phyloP scores from a whole-genome alignment of 805 yeast genomes.

The Metschnikowia gruessii region DNA sequence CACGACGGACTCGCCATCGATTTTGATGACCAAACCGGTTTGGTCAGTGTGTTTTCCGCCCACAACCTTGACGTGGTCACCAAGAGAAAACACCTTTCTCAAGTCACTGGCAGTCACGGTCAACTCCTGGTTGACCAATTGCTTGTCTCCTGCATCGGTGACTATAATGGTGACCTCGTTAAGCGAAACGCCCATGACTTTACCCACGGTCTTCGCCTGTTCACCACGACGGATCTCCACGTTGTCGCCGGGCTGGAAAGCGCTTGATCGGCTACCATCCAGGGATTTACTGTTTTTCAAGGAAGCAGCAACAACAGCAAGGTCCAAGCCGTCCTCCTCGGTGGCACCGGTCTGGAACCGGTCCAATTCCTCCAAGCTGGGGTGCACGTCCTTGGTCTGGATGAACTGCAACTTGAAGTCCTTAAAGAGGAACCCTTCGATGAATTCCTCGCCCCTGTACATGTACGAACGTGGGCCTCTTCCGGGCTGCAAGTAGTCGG shows the following conservation, averaged over 20 bases:
- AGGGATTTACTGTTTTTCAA: conserved; percentile 51
- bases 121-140: conserved; percentile 53
- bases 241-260: conserved; percentile 89
- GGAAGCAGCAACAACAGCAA: conserved; percentile 83
- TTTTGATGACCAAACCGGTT: conserved; percentile 87
- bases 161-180: conserved; percentile 51
- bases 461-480: conserved; percentile 58
- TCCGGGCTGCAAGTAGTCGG: conserved; percentile 65
- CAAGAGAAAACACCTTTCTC: conserved; percentile 81
- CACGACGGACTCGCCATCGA: conserved; percentile 82
- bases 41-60: conserved; percentile 92
- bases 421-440: conserved; percentile 82
- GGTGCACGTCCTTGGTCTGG: conserved; percentile 79
- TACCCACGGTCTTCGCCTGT: conserved; percentile 85
- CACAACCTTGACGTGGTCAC: conserved; percentile 92
- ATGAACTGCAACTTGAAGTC: conserved; percentile 81
- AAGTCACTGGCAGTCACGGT: conserved; percentile 81
- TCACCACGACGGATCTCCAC: conserved; percentile 93
- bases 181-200: conserved; percentile 62
- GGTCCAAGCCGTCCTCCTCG: conserved; percentile 80
- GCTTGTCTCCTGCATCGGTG: conserved; percentile 55
- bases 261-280: conserved; percentile 29
- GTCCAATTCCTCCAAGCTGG: conserved; percentile 85
- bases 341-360: conserved; percentile 69
- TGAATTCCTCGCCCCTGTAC: conserved; percentile 85